Evolutionary conservation across 2,329 filamentous ascomycete species (phyloP).

Genomic region (Xylaria sp.): DNA sequence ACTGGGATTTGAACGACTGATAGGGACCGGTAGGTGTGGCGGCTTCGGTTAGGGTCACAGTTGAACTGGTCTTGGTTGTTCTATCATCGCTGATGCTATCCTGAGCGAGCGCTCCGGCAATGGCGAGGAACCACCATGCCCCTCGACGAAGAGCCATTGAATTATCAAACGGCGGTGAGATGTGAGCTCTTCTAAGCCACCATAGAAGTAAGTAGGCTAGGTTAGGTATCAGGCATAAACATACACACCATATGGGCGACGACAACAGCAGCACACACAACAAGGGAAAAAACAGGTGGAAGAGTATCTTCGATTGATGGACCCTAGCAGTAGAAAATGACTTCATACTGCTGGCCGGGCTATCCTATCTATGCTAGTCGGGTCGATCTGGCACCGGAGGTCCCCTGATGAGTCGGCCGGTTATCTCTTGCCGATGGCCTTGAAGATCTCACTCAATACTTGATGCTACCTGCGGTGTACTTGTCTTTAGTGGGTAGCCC

Average conservation of each 20-base stretch:
- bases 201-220: background rate
- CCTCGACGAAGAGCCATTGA: slow-evolving; percentile 43
- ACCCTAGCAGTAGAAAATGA: background rate
- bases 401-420: slow-evolving; percentile 11
- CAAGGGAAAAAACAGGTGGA: background rate
- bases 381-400: background rate
- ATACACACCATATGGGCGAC: slow-evolving; percentile 6
- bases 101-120: slow-evolving; percentile 43
- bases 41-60: slow-evolving; percentile 44
- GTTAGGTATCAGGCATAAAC: slow-evolving; percentile 13
- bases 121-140: slow-evolving; percentile 41
- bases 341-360: slow-evolving; percentile 5
- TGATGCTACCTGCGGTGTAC: slow-evolving; percentile 8
- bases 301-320: background rate
- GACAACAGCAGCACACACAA: background rate
- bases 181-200: background rate
- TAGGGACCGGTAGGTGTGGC: slow-evolving; percentile 59
- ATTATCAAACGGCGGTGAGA: background rate
- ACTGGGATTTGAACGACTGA: slow-evolving; percentile 55
- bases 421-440: slow-evolving; percentile 4
- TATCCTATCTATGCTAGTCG: background rate
- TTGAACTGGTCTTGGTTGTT: slow-evolving; percentile 53
- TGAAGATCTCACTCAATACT: slow-evolving; percentile 16
- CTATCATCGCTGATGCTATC: slow-evolving; percentile 53
- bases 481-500: slow-evolving; percentile 1